Base-by-base conservation (phyloP, 2,329 filamentous ascomycete genomes). In the Colletotrichum tropicale region DNA sequence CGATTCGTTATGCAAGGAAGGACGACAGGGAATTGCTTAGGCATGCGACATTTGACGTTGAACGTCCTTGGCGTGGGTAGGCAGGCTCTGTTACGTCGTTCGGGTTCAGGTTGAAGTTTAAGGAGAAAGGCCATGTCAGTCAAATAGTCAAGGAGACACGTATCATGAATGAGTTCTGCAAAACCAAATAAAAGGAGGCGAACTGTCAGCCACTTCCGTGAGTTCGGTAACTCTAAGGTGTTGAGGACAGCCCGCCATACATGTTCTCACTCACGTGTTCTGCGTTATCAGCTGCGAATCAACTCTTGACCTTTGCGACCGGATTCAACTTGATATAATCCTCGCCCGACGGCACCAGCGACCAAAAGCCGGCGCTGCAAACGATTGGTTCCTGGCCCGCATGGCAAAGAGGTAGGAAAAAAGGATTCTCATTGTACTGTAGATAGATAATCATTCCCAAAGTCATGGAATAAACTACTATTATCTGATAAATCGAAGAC, bases 381-480 rank as follows among this genome's bases (percentile, higher is more conserved):
- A 48, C 6, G 8, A 12, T 43, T 10, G 12, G 38, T 43, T 38
- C 36, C 36, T 18, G 36, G 36, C 36, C 36, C 36, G 16, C 38
- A 18, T 4, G 38, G 38, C 1, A 6, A 43, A 10, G 4, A 18
- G 16, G 38, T 43, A 0, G 38, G 16, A 16, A 43, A 43, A 43
- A 1, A 43, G 16, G 16, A 36, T 18, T 38, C 5, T 38, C 38
- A n/a, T n/a, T 48, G 38, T 48, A 10, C n/a, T 43, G 18, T n/a
- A 1, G 2, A 10, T 43, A 12, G 9, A n/a, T 43, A 0, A n/a
- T 10, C 5, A 43, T n/a, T 43, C 9, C 18, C 9, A 6, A n/a
- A 43, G 6, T 43, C 18, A 5, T 10, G n/a, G 9, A 6, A n/a
- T 48, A 0, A 18, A 12, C 1, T 48, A 12, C 0, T 21, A 48